These are phyloP conservation scores for Chaetoscypha palmicola DNA, from an alignment of 2,329 filamentous ascomycete genomes.

Conservation along the genomic window DNA sequence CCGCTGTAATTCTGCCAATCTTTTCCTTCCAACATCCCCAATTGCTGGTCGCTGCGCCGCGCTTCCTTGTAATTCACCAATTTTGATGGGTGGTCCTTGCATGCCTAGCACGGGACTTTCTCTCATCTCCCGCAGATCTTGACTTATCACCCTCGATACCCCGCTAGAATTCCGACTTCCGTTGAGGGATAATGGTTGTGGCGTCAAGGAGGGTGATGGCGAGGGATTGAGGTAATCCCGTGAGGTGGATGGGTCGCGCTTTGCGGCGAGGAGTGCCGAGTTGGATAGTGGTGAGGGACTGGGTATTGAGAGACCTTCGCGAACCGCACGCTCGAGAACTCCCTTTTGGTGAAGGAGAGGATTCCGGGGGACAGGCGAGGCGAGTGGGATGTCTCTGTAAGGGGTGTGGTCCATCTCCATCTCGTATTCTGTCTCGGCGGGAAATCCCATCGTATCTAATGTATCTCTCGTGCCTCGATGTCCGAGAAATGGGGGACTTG, in stretches of 20 bases:
- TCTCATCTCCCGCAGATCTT: neutral
- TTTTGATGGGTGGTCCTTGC: neutral
- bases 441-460: slow-evolving; percentile 7
- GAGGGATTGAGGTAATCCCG: neutral
- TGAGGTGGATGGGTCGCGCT: neutral
- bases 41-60: too few relatives aligned
- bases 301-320: neutral
- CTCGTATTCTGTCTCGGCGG: neutral
- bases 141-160: neutral
- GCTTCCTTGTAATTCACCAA: too few relatives aligned
- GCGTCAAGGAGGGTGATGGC: neutral
- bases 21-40: neutral
- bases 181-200: neutral
- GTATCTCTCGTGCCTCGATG: neutral
- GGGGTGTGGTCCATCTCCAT: neutral
- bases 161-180: neutral
- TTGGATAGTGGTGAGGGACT: neutral
- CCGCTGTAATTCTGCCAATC: neutral
- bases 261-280: neutral
- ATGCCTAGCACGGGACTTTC: neutral
- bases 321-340: neutral
- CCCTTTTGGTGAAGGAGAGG: neutral
- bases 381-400: neutral
- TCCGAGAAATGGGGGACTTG: too few relatives aligned
- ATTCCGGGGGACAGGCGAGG: neutral